A percentile compares a stretch with the other conserved stretches of the same genome.
These are phyloP conservation scores for Mycena rosella DNA, from an alignment of 768 basidiomycete genomes.

Conservation along the genomic window DNA sequence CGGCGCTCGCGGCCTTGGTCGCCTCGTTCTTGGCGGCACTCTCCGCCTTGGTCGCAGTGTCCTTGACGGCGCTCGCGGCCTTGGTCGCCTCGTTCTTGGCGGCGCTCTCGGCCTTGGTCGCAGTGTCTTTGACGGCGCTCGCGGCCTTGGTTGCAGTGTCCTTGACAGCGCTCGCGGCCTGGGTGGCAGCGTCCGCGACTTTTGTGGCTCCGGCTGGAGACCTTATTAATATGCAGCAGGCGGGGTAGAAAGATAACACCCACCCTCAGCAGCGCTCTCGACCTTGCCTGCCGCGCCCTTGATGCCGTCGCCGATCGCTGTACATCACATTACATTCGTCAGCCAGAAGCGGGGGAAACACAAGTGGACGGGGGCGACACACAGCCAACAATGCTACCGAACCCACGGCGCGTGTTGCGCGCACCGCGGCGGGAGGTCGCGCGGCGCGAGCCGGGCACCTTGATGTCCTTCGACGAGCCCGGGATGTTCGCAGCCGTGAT, in stretches of 20 bases:
- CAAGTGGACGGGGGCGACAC: neutral
- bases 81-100: neutral
- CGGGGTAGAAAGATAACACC: too few relatives aligned
- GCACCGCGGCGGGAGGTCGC: neutral
- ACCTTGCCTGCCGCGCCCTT: neutral
- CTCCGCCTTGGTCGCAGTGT: neutral
- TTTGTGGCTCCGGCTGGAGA: neutral
- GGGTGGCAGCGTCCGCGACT: neutral
- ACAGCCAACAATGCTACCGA: neutral
- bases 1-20: neutral
- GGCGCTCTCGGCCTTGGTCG: neutral
- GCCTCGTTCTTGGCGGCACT: neutral
- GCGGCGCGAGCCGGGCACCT: neutral
- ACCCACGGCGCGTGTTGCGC: conserved; percentile 2
- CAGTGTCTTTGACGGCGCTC: neutral
- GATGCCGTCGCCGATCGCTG: neutral
- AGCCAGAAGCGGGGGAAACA: neutral
- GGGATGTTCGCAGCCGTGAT: conserved; percentile 28
- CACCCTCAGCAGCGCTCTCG: neutral
- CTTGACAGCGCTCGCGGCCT: neutral
- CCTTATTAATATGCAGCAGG: too few relatives aligned
- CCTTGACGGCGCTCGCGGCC: neutral
- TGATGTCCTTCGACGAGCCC: neutral
- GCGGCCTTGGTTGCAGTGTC: neutral
- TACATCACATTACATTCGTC: too few relatives aligned